Evolutionary conservation across 2,329 filamentous ascomycete genomes (phyloP).

Genomic region (Helicocarpus griseus): DNA sequence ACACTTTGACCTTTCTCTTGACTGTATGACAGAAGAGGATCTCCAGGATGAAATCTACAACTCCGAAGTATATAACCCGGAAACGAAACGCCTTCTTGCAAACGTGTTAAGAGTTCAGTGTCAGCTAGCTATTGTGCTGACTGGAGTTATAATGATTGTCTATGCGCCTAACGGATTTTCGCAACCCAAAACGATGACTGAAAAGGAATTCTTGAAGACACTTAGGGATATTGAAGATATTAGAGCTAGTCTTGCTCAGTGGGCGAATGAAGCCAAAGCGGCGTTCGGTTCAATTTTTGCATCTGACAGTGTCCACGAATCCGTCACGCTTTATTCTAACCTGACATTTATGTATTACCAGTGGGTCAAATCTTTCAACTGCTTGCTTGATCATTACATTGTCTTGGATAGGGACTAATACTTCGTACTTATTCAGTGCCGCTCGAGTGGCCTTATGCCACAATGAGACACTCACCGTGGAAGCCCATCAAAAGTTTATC

Average conservation of each 20-base stretch:
- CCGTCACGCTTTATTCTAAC: slow-evolving; percentile 38
- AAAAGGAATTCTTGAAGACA: slow-evolving; percentile 3
- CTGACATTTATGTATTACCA: slow-evolving; percentile 46
- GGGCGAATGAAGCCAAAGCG: slow-evolving; percentile 30
- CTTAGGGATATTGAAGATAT: slow-evolving; percentile 23
- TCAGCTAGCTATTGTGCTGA: slow-evolving; percentile 38
- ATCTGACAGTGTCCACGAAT: slow-evolving; percentile 26
- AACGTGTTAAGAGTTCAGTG: slow-evolving; percentile 40
- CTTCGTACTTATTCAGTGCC: slow-evolving; percentile 24
- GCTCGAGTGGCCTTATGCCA: slow-evolving; percentile 38
- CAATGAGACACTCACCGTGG: slow-evolving; percentile 38
- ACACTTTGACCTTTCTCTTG: slow-evolving; percentile 37
- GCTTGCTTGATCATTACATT: background rate
- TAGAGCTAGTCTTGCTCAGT: slow-evolving; percentile 29
- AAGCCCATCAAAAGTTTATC: slow-evolving; percentile 25
- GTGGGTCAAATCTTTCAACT: slow-evolving; percentile 23
- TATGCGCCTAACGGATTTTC: slow-evolving; percentile 27
- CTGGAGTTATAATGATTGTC: slow-evolving; percentile 38
- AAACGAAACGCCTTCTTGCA: slow-evolving; percentile 37
- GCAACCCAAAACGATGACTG: slow-evolving; percentile 7
- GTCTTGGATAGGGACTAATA: background rate
- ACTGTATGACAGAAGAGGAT: slow-evolving; percentile 33
- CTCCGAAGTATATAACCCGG: slow-evolving; percentile 38
- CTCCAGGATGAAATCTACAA: slow-evolving; percentile 38
- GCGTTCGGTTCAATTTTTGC: slow-evolving; percentile 3